These are phyloP conservation scores for Sclerotiophoma versabilis DNA, from an alignment of 2,329 filamentous ascomycete species.

Conservation along the genomic window DNA sequence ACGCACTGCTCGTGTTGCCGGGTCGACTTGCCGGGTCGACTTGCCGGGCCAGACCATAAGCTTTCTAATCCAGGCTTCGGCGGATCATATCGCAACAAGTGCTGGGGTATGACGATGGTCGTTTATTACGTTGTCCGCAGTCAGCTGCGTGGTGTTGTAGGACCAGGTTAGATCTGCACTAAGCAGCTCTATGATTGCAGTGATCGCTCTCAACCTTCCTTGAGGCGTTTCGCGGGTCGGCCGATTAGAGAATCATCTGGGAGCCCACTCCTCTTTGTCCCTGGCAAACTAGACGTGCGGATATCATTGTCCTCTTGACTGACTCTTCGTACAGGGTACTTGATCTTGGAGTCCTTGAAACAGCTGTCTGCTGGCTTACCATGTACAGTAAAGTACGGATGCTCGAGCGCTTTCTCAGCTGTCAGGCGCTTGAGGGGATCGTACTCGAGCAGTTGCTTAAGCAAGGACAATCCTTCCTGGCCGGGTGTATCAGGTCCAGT, in stretches of 20 bases:
- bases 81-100: too few species aligned
- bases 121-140: too few species aligned
- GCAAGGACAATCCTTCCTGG: slow-evolving; percentile 79
- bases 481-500: slow-evolving; percentile 50
- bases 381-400: slow-evolving; percentile 78
- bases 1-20: background rate
- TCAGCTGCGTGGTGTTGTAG: slow-evolving; percentile 1
- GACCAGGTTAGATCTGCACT: background rate
- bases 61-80: too few species aligned
- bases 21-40: background rate
- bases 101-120: too few species aligned
- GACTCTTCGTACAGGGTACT: slow-evolving; percentile 89
- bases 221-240: slow-evolving; percentile 62
- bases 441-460: slow-evolving; percentile 86
- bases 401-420: slow-evolving; percentile 85
- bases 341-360: slow-evolving; percentile 86
- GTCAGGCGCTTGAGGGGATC: slow-evolving; percentile 89
- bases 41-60: too few species aligned
- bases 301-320: slow-evolving; percentile 97
- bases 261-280: slow-evolving; percentile 86
- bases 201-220: slow-evolving; percentile 49
- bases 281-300: slow-evolving; percentile 84
- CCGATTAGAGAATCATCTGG: slow-evolving; percentile 78
- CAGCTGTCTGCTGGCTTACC: slow-evolving; percentile 77
- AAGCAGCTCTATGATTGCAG: background rate